These are phyloP conservation scores for Nitzschia sp. DNA, from an alignment of 108 stramenopile species.

Conservation along the genomic window DNA sequence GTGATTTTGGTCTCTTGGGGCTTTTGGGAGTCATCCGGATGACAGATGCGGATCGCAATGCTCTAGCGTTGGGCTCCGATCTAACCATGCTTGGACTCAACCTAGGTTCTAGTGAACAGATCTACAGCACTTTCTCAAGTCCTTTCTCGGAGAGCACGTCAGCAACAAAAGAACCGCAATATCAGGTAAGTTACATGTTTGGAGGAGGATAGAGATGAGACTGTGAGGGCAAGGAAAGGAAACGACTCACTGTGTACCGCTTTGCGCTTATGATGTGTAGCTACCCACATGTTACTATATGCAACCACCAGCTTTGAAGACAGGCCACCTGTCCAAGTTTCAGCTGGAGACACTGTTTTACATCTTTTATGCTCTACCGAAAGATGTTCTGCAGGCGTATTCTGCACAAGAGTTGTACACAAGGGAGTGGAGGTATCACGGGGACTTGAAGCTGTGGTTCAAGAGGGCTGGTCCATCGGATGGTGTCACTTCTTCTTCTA, in stretches of 20 bases:
- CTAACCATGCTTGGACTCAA: conserved; percentile 94
- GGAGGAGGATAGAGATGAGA: background rate
- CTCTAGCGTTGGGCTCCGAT: conserved; percentile 93
- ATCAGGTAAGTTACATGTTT: conserved; percentile 61
- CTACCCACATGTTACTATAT: conserved; percentile 95
- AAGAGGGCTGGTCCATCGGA: conserved; percentile 77
- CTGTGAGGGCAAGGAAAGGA: background rate
- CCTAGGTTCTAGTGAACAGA: conserved; percentile 87
- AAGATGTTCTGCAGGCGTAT: conserved; percentile 94
- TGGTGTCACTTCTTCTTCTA: conserved; percentile 46
- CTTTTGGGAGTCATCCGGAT: conserved; percentile 93
- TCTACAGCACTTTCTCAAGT: conserved; percentile 91
- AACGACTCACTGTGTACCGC: background rate
- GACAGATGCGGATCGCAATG: conserved; percentile 93
- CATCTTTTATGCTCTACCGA: conserved; percentile 97
- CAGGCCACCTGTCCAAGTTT: conserved; percentile 93
- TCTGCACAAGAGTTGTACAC: conserved; percentile 97
- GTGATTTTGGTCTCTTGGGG: conserved; percentile 94
- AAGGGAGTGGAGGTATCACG: conserved; percentile 96
- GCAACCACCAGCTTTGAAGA: conserved; percentile 89
- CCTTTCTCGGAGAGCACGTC: conserved; percentile 87
- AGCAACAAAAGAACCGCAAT: conserved; percentile 89
- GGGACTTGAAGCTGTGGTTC: conserved; percentile 95
- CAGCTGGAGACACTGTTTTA: conserved; percentile 98
- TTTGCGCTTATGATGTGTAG: conserved; percentile 34